Conservation (phyloP, 805 yeast species). For the Lachancea meyersii region DNA sequence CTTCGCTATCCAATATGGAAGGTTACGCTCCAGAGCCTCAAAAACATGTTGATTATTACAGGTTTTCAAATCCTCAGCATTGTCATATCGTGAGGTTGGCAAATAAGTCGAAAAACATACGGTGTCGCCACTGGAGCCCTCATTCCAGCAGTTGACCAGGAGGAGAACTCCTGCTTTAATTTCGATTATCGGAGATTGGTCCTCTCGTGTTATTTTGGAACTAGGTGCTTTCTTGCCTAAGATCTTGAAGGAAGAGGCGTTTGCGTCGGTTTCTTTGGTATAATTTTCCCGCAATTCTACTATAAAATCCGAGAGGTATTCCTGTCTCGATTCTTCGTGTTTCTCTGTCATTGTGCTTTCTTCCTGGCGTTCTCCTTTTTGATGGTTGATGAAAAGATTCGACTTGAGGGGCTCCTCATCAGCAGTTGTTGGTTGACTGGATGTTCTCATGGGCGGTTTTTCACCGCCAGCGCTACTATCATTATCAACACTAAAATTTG, state of each 20-base stretch:
- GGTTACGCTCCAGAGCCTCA: constrained; percentile 37
- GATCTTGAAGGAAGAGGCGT: constrained; percentile 24
- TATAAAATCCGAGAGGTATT: constrained; percentile 25
- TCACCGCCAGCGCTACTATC: constrained; percentile 9
- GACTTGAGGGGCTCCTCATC: constrained; percentile 1
- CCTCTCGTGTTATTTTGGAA: constrained; percentile 22
- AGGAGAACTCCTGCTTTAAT: constrained; percentile 23
- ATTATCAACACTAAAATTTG: constrained; percentile 11
- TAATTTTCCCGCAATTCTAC: constrained; percentile 23
- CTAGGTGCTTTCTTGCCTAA: constrained; percentile 25
- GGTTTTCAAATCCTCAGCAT: neutral
- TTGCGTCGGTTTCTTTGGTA: constrained; percentile 19
- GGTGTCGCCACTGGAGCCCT: constrained; percentile 28
- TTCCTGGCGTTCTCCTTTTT: no score
- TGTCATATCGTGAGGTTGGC: constrained; percentile 20
- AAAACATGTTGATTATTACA: constrained; percentile 14
- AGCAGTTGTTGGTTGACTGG: neutral
- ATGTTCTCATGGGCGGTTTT: neutral
- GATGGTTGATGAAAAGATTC: neutral
- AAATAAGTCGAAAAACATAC: constrained; percentile 28
- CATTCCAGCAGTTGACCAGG: constrained; percentile 29
- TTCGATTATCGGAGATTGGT: constrained; percentile 23
- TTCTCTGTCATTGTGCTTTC: neutral
- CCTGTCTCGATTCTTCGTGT: no score
- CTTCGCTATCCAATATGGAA: constrained; percentile 63